Evolutionary conservation across 768 basidiomycete species (phyloP).

Genomic region (Hirschioporus abietinus): DNA sequence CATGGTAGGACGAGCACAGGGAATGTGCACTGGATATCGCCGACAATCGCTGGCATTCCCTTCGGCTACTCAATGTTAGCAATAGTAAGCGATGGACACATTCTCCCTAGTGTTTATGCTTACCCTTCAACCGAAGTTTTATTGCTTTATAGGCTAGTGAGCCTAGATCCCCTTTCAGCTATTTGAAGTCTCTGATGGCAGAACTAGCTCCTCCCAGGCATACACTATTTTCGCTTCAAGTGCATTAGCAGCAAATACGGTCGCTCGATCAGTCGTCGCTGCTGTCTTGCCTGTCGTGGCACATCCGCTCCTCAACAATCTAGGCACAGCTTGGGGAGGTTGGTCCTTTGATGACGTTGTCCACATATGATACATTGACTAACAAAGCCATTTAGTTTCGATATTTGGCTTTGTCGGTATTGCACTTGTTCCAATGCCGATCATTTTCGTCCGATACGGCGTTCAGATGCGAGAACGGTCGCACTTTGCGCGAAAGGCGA

Average conservation of each 20-base stretch:
- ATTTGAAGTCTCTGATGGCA: background rate
- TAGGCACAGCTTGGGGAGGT: conserved; percentile 22
- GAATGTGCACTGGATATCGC: conserved; percentile 18
- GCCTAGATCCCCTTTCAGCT: background rate
- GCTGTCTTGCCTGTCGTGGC: conserved; percentile 18
- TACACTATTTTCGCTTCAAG: conserved; percentile 19
- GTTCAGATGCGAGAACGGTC: conserved; percentile 17
- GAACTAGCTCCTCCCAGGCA: conserved; percentile 14
- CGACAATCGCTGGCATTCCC: conserved; percentile 18
- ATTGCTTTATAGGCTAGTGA: conserved; percentile 19
- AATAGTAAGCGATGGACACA: conserved; percentile 2
- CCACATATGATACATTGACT: background rate
- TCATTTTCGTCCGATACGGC: conserved; percentile 21
- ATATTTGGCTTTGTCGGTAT: conserved; percentile 20
- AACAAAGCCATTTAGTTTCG: conserved; percentile 13
- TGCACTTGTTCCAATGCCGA: conserved; percentile 17
- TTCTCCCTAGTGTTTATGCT: background rate
- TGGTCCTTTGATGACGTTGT: background rate
- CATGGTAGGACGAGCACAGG: conserved; percentile 17
- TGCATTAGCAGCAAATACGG: conserved; percentile 16
- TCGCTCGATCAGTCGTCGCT: conserved; percentile 16
- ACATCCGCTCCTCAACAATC: conserved; percentile 13
- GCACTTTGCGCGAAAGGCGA: conserved; percentile 17
- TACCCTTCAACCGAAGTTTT: conserved; percentile 9
- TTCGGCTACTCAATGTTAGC: conserved; percentile 18